phyloP scores from a whole-genome alignment of 805 yeast genomes.

The Pichia gijzeniarum region DNA sequence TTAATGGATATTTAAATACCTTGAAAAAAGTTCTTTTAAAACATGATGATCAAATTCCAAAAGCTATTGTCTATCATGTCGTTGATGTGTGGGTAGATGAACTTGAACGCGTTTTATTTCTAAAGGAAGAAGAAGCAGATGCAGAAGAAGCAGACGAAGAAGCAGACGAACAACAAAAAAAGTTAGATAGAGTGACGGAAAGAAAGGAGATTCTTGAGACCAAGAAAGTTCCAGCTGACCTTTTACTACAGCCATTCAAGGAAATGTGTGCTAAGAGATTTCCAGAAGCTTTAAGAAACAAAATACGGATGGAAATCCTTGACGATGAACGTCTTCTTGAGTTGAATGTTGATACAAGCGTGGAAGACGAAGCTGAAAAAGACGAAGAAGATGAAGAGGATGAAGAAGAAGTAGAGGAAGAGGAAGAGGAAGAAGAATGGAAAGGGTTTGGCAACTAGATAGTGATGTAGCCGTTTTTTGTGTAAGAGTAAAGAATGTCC shows the following conservation, averaged over 20 bases:
- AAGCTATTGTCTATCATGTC: slow-evolving; percentile 77
- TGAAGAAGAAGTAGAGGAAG: slow-evolving; percentile 18
- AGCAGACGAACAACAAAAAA: slow-evolving; percentile 6
- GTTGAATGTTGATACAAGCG: slow-evolving; percentile 50
- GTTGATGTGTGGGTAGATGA: slow-evolving; percentile 83
- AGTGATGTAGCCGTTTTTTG: background rate
- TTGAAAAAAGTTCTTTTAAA: slow-evolving; percentile 33
- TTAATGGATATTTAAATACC: slow-evolving; percentile 40
- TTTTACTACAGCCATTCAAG: slow-evolving; percentile 55
- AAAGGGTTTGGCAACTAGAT: slow-evolving; percentile 17
- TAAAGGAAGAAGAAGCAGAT: slow-evolving; percentile 39
- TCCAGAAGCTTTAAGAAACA: slow-evolving; percentile 58
- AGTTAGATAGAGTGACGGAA: slow-evolving; percentile 15
- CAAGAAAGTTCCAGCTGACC: slow-evolving; percentile 42
- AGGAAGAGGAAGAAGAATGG: slow-evolving; percentile 16
- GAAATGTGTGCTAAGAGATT: slow-evolving; percentile 41
- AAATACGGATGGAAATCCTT: slow-evolving; percentile 60
- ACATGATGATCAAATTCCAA: slow-evolving; percentile 54
- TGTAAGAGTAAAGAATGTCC: too few species aligned
- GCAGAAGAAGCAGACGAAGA: slow-evolving; percentile 34
- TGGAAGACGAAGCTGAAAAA: slow-evolving; percentile 17
- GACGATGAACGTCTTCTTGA: slow-evolving; percentile 53
- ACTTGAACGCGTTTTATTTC: slow-evolving; percentile 58
- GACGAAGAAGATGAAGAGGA: slow-evolving; percentile 29
- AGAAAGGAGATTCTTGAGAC: slow-evolving; percentile 16